A percentile compares a stretch with the other conserved stretches of the same genome.
Evolutionary conservation across 352 stramenopile genomes (phyloP).

Genomic region (Lagenidium sp.): DNA sequence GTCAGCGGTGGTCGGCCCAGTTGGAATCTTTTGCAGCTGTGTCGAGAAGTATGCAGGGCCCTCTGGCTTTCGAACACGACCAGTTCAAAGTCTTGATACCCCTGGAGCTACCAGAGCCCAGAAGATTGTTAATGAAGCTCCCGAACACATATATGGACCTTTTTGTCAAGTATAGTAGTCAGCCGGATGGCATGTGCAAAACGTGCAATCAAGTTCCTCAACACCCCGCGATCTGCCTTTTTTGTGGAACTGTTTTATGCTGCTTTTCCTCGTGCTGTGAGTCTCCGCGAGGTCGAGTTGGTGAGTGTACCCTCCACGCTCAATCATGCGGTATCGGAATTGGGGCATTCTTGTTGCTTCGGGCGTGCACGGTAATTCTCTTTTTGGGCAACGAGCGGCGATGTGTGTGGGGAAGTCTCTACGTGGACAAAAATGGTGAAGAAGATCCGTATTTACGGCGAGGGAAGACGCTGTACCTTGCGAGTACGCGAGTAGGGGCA

Average conservation of each 20-base stretch:
- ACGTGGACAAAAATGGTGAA: conserved; percentile 83
- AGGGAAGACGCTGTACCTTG: conserved; percentile 66
- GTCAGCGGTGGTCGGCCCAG: conserved; percentile 65
- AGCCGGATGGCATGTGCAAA: conserved; percentile 36
- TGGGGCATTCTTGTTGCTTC: conserved; percentile 57
- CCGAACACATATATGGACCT: conserved; percentile 76
- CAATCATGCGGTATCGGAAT: conserved; percentile 52
- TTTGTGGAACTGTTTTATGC: conserved; percentile 67
- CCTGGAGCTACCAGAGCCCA: neutral
- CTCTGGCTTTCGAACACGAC: conserved; percentile 22
- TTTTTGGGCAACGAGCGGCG: conserved; percentile 72
- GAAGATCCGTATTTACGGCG: conserved; percentile 74
- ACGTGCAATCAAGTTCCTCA: conserved; percentile 52
- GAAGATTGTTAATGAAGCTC: conserved; percentile 26
- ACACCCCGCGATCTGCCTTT: conserved; percentile 67
- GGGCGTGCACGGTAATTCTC: conserved; percentile 76
- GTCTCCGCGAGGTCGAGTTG: conserved; percentile 32
- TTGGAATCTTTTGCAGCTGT: conserved; percentile 66
- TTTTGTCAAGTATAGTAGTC: conserved; percentile 74
- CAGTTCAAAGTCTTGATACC: neutral
- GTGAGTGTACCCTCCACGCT: conserved; percentile 70
- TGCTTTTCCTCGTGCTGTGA: conserved; percentile 73
- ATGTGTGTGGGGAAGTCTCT: conserved; percentile 77
- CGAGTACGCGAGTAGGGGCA: conserved; percentile 36
- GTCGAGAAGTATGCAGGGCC: too few relatives aligned